These are phyloP conservation scores for Entrophospora sp. DNA, from an alignment of 192 early-diverging fungal genomes.

Conservation along the genomic window DNA sequence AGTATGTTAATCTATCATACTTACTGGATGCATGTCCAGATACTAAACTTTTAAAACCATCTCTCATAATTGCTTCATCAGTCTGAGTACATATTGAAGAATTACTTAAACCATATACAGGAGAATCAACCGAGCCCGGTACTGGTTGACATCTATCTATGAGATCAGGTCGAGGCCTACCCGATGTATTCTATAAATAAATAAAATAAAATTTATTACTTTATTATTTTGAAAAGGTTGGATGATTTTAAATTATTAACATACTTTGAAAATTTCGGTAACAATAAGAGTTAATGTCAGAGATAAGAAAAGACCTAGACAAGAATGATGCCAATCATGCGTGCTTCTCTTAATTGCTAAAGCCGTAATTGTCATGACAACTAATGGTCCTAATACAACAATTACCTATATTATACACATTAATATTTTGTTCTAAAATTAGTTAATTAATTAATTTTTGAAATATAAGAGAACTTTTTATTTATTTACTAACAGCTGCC, in stretches of 20 bases:
- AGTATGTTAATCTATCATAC: neutral
- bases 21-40: conserved; percentile 78
- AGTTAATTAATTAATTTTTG: neutral
- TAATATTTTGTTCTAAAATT: too few relatives aligned
- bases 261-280: conserved; percentile 43
- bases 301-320: conserved; percentile 33
- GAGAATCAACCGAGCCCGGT: conserved; percentile 23
- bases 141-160: conserved; percentile 36
- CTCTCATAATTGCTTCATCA: conserved; percentile 40
- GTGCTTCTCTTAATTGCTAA: conserved; percentile 25
- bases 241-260: neutral
- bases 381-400: conserved; percentile 24
- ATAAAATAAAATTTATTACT: neutral
- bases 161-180: conserved; percentile 46
- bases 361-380: conserved; percentile 23
- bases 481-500: conserved; percentile 18
- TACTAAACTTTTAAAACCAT: conserved; percentile 82
- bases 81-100: conserved; percentile 50
- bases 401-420: conserved; percentile 27
- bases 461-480: neutral
- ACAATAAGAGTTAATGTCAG: conserved; percentile 38
- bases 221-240: neutral
- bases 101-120: conserved; percentile 47
- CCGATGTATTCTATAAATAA: conserved; percentile 33
- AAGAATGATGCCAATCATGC: conserved; percentile 29